Percentiles rank a stretch among this genome's conserved stretches.
Evolutionary conservation across 169 alveolate species (phyloP).

Genomic region (Eimeria praecox): DNA sequence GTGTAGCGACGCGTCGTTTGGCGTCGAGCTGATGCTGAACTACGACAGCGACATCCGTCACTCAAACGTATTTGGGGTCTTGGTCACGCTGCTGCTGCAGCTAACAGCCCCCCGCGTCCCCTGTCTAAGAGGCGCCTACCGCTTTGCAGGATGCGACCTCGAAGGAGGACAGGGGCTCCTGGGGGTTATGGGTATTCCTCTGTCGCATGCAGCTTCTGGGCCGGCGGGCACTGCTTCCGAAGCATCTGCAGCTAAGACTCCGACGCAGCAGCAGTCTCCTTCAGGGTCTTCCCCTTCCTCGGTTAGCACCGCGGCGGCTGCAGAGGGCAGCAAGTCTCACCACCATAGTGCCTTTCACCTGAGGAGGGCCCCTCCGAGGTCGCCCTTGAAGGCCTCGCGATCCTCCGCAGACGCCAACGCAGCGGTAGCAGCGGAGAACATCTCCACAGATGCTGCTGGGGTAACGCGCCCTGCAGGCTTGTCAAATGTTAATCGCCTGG

Average conservation of each 20-base stretch:
- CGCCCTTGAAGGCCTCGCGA: slow-evolving; percentile 39
- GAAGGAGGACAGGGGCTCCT: slow-evolving; percentile 6
- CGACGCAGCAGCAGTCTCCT: slow-evolving; percentile 57
- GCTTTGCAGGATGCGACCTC: slow-evolving; percentile 30
- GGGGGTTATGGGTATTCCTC: not conserved
- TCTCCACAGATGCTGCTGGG: slow-evolving; percentile 53
- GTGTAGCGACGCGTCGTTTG: slow-evolving; percentile 62
- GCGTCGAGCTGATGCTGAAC: slow-evolving; percentile 51
- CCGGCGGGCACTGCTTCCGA: slow-evolving; percentile 26
- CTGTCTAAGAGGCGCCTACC: slow-evolving; percentile 36
- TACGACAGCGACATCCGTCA: slow-evolving; percentile 66
- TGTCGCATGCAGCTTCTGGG: not conserved
- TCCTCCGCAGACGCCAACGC: slow-evolving; percentile 28
- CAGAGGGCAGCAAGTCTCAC: slow-evolving; percentile 18
- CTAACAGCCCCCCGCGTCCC: slow-evolving; percentile 65
- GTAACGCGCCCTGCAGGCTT: slow-evolving; percentile 65
- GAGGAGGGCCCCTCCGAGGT: slow-evolving; percentile 65
- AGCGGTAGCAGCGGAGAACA: slow-evolving; percentile 35
- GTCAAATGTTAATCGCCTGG: slow-evolving; percentile 54
- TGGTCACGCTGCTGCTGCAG: slow-evolving; percentile 56
- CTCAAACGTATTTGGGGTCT: slow-evolving; percentile 39
- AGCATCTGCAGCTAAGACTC: not conserved
- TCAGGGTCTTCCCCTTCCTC: slow-evolving; percentile 47
- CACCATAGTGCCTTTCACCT: slow-evolving; percentile 59
- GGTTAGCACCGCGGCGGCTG: slow-evolving; percentile 25